Evolutionary conservation across 768 basidiomycete genomes (phyloP).

Genomic region (Suillus plorans): DNA sequence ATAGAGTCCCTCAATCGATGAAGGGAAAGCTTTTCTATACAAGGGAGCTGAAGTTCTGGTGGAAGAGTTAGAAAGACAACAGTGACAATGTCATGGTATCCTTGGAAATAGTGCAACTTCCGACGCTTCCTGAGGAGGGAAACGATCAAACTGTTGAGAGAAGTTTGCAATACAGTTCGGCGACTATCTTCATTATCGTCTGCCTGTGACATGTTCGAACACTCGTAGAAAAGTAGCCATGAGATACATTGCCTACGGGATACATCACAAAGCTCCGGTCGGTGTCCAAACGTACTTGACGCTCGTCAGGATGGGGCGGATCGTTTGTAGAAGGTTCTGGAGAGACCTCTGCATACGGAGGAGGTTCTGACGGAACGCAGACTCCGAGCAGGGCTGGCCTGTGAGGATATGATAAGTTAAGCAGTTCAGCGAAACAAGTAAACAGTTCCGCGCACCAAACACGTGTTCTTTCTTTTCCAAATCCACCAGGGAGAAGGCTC

Average conservation of each 20-base stretch:
- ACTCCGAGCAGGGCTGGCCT: slow-evolving; percentile 32
- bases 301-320: slow-evolving; percentile 69
- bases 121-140: slow-evolving; percentile 72
- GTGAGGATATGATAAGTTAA: slow-evolving; percentile 21
- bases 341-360: slow-evolving; percentile 26
- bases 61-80: slow-evolving; percentile 80
- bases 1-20: slow-evolving; percentile 82
- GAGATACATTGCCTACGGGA: slow-evolving; percentile 65
- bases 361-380: slow-evolving; percentile 41
- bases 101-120: slow-evolving; percentile 82
- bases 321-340: slow-evolving; percentile 9
- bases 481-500: slow-evolving; percentile 63
- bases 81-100: slow-evolving; percentile 90
- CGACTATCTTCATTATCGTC: slow-evolving; percentile 14
- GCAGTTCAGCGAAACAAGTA: slow-evolving; percentile 6
- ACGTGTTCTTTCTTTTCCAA: slow-evolving; percentile 51
- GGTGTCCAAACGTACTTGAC: slow-evolving; percentile 86
- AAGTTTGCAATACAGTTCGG: slow-evolving; percentile 50
- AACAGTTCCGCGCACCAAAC: slow-evolving; percentile 50
- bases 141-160: slow-evolving; percentile 72
- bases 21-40: slow-evolving; percentile 72
- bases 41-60: slow-evolving; percentile 50
- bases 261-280: slow-evolving; percentile 93
- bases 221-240: slow-evolving; percentile 12
- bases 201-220: slow-evolving; percentile 11